Evolutionary conservation across 2,329 filamentous ascomycete genomes (phyloP), one percentile per base, ranked within the genome.

Genomic region (Aspergillus japonicus): DNA sequence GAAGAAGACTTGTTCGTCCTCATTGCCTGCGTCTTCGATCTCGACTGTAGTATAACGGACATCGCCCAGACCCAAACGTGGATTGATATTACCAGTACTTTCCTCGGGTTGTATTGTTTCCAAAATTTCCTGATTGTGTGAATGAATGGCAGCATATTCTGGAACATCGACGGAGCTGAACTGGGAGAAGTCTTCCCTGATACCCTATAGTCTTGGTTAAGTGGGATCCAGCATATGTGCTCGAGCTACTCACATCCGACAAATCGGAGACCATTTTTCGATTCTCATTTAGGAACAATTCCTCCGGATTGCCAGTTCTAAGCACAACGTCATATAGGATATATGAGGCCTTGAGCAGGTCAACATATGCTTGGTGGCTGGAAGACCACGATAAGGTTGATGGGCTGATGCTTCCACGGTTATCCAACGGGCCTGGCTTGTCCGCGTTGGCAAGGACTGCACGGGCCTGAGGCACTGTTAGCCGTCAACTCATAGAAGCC

Each of bases 251-350:
- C 47, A 71, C 70, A 35, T 73, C 70, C 12, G 70, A 72, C 35
- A 74, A 63, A 26, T 72, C 69, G 2, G 64, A 62, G 7, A 74
- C 69, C 29, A 71, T 54, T 53, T 73, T 74, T 19, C 70, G 64
- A 50, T 72, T 72, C 50, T 74, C 71, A 48, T 71, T 66, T 2
- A 64, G 63, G 49, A 69, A 57, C 7, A 70, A 51, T n/a, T 58
- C 58, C 31, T 63, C 58, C 3, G 64, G 59, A 14, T 42, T 64
- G 31, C 69, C 61, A n/a, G 69, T 64, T 52, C 57, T 58, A 10
- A 74, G 47, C 31, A 73, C 69, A 16, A 74, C 60, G n/a, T 73
- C 67, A 54, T 74, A 71, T 4, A 74, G 53, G 47, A 74, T 68
- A 57, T 69, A 73, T 3, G 70, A 72, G 7, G 71, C 65, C 49